Evolutionary conservation across 768 basidiomycete species (phyloP).

Genomic region (Russula virescens): DNA sequence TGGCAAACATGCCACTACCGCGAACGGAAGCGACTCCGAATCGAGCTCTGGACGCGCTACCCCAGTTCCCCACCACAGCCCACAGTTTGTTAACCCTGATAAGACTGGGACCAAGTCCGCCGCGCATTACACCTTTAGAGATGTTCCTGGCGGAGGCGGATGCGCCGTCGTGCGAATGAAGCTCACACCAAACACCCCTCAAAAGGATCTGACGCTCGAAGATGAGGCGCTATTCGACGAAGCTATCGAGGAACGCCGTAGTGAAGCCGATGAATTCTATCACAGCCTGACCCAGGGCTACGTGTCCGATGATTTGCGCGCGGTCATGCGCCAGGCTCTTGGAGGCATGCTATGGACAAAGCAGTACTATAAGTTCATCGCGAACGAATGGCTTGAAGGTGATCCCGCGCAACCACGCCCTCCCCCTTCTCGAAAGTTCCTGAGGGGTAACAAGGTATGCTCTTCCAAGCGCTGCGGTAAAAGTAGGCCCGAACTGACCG

Average conservation of each 20-base stretch:
- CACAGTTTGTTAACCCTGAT: constrained; percentile 77
- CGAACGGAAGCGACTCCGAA: constrained; percentile 29
- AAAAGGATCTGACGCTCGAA: constrained; percentile 72
- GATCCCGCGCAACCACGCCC: constrained; percentile 95
- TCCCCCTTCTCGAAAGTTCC: constrained; percentile 77
- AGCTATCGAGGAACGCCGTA: constrained; percentile 79
- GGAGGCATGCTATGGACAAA: constrained; percentile 99
- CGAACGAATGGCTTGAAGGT: constrained; percentile 94
- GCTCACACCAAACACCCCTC: constrained; percentile 69
- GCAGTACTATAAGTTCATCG: constrained; percentile 94
- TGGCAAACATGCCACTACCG: constrained; percentile 1
- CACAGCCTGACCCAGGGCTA: constrained; percentile 70
- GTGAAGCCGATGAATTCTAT: constrained; percentile 97
- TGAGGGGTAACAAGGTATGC: constrained; percentile 68
- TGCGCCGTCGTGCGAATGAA: constrained; percentile 94
- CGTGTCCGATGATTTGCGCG: constrained; percentile 87
- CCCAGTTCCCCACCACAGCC: constrained; percentile 43
- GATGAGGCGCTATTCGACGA: constrained; percentile 91
- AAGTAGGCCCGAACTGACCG: not conserved
- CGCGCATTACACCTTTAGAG: constrained; percentile 81
- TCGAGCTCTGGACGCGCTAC: constrained; percentile 33
- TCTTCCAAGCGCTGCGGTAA: not conserved
- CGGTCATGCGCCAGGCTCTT: constrained; percentile 94
- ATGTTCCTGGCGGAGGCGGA: constrained; percentile 88
- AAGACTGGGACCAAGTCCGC: constrained; percentile 87